phyloP scores from a whole-genome alignment of 345 rosid genomes.

The Erucastrum elatum region DNA sequence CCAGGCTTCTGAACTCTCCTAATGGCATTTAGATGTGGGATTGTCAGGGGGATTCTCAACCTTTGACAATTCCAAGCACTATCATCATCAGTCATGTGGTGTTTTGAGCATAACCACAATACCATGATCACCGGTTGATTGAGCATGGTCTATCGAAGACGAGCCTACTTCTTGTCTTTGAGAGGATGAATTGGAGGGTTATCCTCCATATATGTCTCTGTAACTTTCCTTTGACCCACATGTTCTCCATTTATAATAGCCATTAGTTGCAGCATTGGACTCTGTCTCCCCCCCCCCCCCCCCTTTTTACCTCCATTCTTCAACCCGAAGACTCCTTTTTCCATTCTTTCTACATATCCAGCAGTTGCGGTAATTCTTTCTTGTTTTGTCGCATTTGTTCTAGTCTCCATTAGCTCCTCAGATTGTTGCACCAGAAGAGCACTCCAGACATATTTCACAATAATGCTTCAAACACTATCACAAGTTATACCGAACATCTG shows the following conservation, averaged over 20 bases:
- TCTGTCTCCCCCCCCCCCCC: background rate
- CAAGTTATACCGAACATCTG: background rate
- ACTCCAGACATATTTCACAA: background rate
- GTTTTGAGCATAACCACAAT: background rate
- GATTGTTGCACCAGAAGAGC: background rate
- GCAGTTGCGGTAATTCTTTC: background rate
- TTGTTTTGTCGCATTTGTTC: background rate
- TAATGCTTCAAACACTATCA: background rate
- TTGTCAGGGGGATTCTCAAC: background rate
- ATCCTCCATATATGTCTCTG: background rate
- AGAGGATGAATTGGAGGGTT: too few relatives aligned
- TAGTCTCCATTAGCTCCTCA: background rate
- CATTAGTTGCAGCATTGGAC: background rate
- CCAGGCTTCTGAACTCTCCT: background rate
- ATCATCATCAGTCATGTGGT: background rate
- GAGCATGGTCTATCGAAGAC: background rate
- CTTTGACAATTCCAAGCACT: background rate
- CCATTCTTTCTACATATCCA: background rate
- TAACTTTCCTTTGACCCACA: background rate
- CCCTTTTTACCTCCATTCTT: background rate
- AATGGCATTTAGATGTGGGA: background rate
- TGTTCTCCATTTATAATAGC: background rate
- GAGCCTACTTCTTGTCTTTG: background rate
- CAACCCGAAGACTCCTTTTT: background rate
- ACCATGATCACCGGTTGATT: background rate